Evolutionary conservation across 805 yeast genomes (phyloP).

Genomic region (Zygosaccharomyces bailii): DNA sequence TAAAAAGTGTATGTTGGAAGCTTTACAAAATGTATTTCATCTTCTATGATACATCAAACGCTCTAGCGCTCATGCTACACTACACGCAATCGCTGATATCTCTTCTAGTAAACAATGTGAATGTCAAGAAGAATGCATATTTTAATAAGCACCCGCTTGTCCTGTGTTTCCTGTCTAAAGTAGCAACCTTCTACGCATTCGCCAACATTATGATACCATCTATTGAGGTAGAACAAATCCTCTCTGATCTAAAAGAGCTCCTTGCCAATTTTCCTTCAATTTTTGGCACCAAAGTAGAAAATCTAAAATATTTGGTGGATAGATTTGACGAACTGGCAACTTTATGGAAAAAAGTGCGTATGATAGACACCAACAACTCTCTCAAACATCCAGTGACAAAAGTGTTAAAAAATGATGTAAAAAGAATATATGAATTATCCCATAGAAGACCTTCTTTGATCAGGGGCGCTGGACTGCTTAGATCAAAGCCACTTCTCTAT

Average conservation of each 20-base stretch:
- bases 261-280: slow-evolving; percentile 17
- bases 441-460: slow-evolving; percentile 12
- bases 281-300: slow-evolving; percentile 16
- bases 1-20: slow-evolving; percentile 30
- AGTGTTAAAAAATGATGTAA: slow-evolving; percentile 29
- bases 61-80: slow-evolving; percentile 20
- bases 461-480: slow-evolving; percentile 9
- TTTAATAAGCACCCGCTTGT: slow-evolving; percentile 31
- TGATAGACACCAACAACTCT: slow-evolving; percentile 18
- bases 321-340: slow-evolving; percentile 22
- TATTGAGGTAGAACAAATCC: slow-evolving; percentile 20
- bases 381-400: slow-evolving; percentile 29
- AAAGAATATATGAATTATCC: slow-evolving; percentile 5
- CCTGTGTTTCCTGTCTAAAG: slow-evolving; percentile 19
- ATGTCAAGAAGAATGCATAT: slow-evolving; percentile 8
- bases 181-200: slow-evolving; percentile 28
- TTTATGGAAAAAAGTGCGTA: slow-evolving; percentile 26
- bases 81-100: slow-evolving; percentile 22
- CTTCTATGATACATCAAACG: slow-evolving; percentile 22
- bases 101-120: slow-evolving; percentile 22
- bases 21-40: slow-evolving; percentile 25
- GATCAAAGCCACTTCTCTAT: not conserved
- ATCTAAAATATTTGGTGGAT: slow-evolving; percentile 14
- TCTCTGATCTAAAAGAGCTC: slow-evolving; percentile 23
- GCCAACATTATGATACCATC: slow-evolving; percentile 23